A percentile compares a stretch with the other conserved stretches of the same genome.
phyloP scores from a whole-genome alignment of 495 filamentous ascomycete species.

The Talaromyces ruber region DNA sequence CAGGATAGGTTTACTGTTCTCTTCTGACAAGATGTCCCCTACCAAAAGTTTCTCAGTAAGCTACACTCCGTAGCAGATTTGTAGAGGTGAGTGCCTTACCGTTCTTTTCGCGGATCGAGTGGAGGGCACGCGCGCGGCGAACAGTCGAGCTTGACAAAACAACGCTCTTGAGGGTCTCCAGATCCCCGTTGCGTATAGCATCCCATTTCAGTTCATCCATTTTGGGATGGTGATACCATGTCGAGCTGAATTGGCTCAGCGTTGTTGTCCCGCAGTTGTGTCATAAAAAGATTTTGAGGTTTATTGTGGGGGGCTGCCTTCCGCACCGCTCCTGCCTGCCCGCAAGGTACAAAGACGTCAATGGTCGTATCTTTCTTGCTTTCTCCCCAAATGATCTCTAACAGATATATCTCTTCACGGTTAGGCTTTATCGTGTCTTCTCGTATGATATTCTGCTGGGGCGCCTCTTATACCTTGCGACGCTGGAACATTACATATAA shows the following conservation, averaged over 20 bases:
- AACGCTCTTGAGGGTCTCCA: conserved; percentile 34
- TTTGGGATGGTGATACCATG: conserved; percentile 22
- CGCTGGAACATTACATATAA: neutral
- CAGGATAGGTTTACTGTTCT: conserved; percentile 40
- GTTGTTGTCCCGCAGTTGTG: conserved; percentile 26
- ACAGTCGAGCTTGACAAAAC: conserved; percentile 41
- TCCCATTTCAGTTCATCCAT: conserved; percentile 44
- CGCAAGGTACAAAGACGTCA: conserved; percentile 4
- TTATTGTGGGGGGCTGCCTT: conserved; percentile 5
- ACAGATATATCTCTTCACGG: neutral
- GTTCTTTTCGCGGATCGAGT: conserved; percentile 39
- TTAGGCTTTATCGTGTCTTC: neutral
- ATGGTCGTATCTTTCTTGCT: conserved; percentile 9
- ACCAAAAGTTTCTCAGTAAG: conserved; percentile 9
- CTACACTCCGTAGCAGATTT: conserved; percentile 5
- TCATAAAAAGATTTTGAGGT: conserved; percentile 36
- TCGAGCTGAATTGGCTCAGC: conserved; percentile 12
- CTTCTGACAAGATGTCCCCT: conserved; percentile 18
- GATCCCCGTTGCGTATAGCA: conserved; percentile 37
- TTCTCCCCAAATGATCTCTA: neutral
- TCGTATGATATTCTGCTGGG: conserved; percentile 6
- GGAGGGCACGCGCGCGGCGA: conserved; percentile 38
- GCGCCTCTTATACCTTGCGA: conserved; percentile 8
- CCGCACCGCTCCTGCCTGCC: conserved; percentile 4
- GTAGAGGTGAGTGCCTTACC: conserved; percentile 16